These are phyloP conservation scores for Fusarium falciforme DNA, from an alignment of 2,329 filamentous ascomycete genomes.

Conservation along the genomic window DNA sequence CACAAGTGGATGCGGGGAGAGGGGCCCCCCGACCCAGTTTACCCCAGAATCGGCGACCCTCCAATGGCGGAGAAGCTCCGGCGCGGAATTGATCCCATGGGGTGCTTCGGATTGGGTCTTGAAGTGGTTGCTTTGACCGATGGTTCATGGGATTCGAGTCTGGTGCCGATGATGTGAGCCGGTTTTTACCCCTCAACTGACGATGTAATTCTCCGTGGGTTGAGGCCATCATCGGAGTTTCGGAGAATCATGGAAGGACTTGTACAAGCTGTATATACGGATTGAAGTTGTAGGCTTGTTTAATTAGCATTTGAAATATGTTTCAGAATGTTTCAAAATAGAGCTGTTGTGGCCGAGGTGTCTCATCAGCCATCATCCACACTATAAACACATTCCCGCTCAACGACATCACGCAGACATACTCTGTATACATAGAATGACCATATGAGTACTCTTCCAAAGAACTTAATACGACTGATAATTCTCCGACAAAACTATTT, in stretches of 20 bases:
- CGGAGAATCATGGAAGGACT: conserved; percentile 16
- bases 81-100: background rate
- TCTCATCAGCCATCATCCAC: background rate
- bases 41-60: conserved; percentile 9
- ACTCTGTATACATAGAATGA: background rate
- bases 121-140: background rate
- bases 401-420: background rate
- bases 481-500: background rate
- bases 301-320: background rate
- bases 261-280: background rate
- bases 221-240: conserved; percentile 11
- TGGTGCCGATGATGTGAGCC: background rate
- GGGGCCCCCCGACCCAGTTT: conserved; percentile 6
- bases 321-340: background rate
- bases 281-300: background rate
- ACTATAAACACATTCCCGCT: background rate
- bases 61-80: conserved; percentile 11
- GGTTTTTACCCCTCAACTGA: conserved; percentile 6
- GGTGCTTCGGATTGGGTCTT: background rate
- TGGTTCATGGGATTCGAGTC: background rate
- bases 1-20: background rate
- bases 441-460: background rate
- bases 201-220: background rate
- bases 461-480: background rate
- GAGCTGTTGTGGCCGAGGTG: background rate